phyloP scores from a whole-genome alignment of 768 basidiomycete genomes.

The Mrakia gelida region DNA sequence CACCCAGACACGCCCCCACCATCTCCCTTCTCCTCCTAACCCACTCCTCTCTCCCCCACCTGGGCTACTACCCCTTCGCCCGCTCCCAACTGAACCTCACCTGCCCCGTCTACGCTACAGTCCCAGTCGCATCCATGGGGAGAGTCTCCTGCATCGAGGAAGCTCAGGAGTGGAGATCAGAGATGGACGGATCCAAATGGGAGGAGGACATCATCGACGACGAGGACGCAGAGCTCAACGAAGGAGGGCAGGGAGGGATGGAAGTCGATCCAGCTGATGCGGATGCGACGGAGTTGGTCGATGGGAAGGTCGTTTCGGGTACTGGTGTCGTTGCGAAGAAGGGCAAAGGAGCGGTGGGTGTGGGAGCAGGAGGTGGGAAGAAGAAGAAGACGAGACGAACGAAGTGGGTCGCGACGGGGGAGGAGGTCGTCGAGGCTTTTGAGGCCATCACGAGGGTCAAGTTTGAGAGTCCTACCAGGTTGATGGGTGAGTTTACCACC shows the following conservation, averaged over 20 bases:
- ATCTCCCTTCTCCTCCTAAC: conserved; percentile 89
- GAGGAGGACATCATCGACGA: conserved; percentile 21
- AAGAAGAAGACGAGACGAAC: conserved; percentile 44
- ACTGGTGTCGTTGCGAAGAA: conserved; percentile 38
- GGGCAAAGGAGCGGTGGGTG: conserved; percentile 35
- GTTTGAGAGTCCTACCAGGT: conserved; percentile 91
- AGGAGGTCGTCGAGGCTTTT: conserved; percentile 89
- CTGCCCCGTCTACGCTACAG: conserved; percentile 87
- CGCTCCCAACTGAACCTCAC: conserved; percentile 70
- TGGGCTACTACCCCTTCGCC: conserved; percentile 90
- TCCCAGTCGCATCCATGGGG: conserved; percentile 94
- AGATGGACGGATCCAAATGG: conserved; percentile 39
- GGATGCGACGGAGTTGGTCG: conserved; percentile 40
- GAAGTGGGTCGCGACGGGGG: conserved; percentile 68
- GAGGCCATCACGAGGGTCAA: conserved; percentile 84
- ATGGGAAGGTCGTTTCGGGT: conserved; percentile 27
- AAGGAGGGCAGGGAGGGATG: conserved; percentile 12
- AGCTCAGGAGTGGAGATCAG: conserved; percentile 60
- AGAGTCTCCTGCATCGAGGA: conserved; percentile 86
- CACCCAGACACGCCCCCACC: conserved; percentile 71
- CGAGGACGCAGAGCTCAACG: conserved; percentile 26
- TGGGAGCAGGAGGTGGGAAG: conserved; percentile 18
- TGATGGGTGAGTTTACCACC: conserved; percentile 64
- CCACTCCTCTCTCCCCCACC: conserved; percentile 83
- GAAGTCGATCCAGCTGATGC: conserved; percentile 45